Conservation (phyloP, 2,329 filamentous ascomycete genomes). For the Proliferodiscus dingleyae region DNA sequence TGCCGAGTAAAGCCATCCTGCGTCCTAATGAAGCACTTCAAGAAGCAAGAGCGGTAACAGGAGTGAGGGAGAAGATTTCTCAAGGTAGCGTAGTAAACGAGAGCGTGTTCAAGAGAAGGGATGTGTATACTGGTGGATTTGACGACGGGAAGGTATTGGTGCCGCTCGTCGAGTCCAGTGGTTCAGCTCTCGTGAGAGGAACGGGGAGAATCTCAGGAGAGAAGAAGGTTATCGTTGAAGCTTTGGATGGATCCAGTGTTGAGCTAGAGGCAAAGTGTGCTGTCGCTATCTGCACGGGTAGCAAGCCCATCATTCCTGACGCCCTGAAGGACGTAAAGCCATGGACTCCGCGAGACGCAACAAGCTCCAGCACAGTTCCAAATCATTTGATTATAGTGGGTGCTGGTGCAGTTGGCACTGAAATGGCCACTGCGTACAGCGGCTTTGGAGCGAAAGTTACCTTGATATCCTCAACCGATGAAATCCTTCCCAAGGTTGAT, state of each 20-base stretch:
- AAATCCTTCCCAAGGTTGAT: slow-evolving; percentile 11
- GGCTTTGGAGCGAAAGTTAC: slow-evolving; percentile 9
- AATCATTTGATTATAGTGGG: slow-evolving; percentile 12
- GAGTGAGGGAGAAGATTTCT: slow-evolving; percentile 8
- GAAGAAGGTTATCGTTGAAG: slow-evolving; percentile 3
- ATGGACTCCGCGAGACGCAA: slow-evolving; percentile 10
- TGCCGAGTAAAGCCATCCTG: slow-evolving; percentile 10
- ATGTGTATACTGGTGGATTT: slow-evolving; percentile 3
- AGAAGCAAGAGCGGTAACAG: slow-evolving; percentile 7
- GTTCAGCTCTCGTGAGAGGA: slow-evolving; percentile 8
- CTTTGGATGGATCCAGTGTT: no score
- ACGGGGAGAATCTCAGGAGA: slow-evolving; percentile 8
- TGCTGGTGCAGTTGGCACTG: slow-evolving; percentile 11
- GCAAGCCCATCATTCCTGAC: no score
- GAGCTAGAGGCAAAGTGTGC: slow-evolving; percentile 2
- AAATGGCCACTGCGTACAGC: slow-evolving; percentile 12
- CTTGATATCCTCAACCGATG: slow-evolving; percentile 6
- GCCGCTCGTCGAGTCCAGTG: slow-evolving; percentile 1
- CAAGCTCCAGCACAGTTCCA: slow-evolving; percentile 3
- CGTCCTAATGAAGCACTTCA: slow-evolving; percentile 11
- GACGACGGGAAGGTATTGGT: slow-evolving; percentile 7
- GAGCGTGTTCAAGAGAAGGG: slow-evolving; percentile 9
- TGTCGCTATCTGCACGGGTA: slow-evolving; percentile 1
- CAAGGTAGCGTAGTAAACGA: slow-evolving; percentile 2
- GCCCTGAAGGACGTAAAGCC: slow-evolving; percentile 3